A percentile compares a stretch with the other conserved stretches of the same genome.
These are phyloP conservation scores for Ogataea dorogensis DNA, from an alignment of 805 yeast genomes.

Conservation along the genomic window DNA sequence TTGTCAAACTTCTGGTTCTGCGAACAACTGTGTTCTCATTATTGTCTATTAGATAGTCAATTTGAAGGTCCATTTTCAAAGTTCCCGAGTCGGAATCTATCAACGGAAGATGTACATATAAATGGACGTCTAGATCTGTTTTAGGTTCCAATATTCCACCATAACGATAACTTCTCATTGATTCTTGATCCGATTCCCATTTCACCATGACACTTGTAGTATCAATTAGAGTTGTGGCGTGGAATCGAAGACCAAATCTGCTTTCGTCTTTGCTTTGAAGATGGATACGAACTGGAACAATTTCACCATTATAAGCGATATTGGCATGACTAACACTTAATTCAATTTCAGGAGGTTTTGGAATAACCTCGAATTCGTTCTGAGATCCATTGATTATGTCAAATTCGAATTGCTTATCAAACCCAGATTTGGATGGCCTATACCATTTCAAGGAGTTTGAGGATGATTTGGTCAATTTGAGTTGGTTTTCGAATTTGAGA, in stretches of 20 bases:
- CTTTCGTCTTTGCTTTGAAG: slow-evolving; percentile 35
- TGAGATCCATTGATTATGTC: slow-evolving; percentile 17
- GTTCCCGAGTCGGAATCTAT: slow-evolving; percentile 14
- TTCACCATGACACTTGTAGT: slow-evolving; percentile 13
- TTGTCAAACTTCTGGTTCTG: slow-evolving; percentile 20
- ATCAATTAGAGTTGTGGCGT: slow-evolving; percentile 13
- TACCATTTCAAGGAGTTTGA: slow-evolving; percentile 18
- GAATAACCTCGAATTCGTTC: slow-evolving; percentile 33
- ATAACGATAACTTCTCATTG: slow-evolving; percentile 6
- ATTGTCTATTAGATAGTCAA: slow-evolving; percentile 29
- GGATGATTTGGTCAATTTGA: slow-evolving; percentile 7
- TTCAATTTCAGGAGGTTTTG: slow-evolving; percentile 38
- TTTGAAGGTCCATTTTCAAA: slow-evolving; percentile 20
- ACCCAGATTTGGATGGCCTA: slow-evolving; percentile 10
- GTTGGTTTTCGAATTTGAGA: slow-evolving; percentile 17
- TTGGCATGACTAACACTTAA: slow-evolving; percentile 27
- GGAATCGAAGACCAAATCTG: slow-evolving; percentile 30
- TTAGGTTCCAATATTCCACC: slow-evolving; percentile 13
- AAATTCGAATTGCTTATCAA: slow-evolving; percentile 15
- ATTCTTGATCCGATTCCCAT: slow-evolving; percentile 22
- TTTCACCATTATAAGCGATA: slow-evolving; percentile 34
- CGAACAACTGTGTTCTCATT: slow-evolving; percentile 32
- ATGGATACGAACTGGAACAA: slow-evolving; percentile 23
- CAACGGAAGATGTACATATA: slow-evolving; percentile 24
- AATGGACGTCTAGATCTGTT: background rate